A percentile compares a stretch with the other conserved stretches of the same genome.
Conservation (phyloP, 129 eudicot species). For the Arctium lappa region DNA sequence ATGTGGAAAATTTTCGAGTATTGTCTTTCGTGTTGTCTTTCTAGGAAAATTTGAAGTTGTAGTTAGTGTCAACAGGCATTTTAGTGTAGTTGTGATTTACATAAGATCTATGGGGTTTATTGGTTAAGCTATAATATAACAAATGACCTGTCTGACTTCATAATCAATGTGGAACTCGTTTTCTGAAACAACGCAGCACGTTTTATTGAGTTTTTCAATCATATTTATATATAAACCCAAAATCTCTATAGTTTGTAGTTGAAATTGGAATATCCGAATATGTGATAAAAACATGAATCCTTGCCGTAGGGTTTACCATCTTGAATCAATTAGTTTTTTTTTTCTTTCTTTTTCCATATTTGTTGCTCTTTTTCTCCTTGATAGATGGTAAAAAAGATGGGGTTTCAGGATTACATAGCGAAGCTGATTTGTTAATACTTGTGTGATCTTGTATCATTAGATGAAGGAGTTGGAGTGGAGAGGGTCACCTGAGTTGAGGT, state of each 20-base stretch:
- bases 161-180: not conserved
- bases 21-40: no score
- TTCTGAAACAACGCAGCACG: not conserved
- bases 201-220: not conserved
- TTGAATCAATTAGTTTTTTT: not conserved
- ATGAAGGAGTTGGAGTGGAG: not conserved
- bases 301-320: not conserved
- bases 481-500: not conserved
- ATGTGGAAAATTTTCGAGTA: no score
- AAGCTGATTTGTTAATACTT: not conserved
- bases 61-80: not conserved
- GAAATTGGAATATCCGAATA: not conserved
- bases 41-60: not conserved
- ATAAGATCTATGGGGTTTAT: no score
- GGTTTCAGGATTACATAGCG: constrained; percentile 5
- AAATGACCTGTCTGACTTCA: not conserved
- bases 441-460: not conserved
- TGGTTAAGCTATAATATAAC: no score
- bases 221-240: not conserved
- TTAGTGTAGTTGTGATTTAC: no score
- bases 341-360: not conserved
- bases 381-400: not conserved
- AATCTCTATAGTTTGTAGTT: not conserved
- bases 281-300: not conserved
- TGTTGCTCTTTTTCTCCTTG: not conserved